Percentiles rank a stretch among this genome's conserved stretches.
Conservation (phyloP, 164 flowering plant species). For the Annona squamosa region DNA sequence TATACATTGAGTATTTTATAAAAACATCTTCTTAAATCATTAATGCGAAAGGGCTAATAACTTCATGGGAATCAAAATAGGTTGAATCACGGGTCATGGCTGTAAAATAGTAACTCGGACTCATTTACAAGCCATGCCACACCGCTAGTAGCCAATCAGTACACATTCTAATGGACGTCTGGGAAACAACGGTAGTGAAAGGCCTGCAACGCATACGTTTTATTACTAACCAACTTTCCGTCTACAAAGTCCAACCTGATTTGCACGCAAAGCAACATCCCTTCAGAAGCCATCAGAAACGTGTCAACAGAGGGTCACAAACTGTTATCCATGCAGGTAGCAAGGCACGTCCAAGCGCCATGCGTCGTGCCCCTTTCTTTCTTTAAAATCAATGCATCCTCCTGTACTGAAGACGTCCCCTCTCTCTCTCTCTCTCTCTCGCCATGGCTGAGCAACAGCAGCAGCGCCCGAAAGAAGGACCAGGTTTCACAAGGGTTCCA, state of each 20-base stretch:
- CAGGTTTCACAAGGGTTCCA: constrained; percentile 13
- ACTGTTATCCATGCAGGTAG: constrained; percentile 7
- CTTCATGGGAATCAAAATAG: too few relatives aligned
- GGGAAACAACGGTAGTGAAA: too few relatives aligned
- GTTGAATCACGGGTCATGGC: too few relatives aligned
- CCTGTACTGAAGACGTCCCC: not conserved
- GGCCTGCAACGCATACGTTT: too few relatives aligned
- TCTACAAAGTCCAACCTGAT: not conserved
- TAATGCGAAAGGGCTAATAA: too few relatives aligned
- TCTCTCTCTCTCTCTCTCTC: not conserved
- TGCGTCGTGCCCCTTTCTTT: not conserved
- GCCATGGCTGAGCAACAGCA: not conserved
- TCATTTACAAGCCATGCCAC: too few relatives aligned
- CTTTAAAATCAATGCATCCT: not conserved
- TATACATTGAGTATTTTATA: too few relatives aligned
- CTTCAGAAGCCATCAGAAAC: not conserved
- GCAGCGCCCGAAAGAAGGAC: constrained; percentile 3
- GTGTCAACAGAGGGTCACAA: not conserved
- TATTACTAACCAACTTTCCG: too few relatives aligned
- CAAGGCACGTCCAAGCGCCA: not conserved
- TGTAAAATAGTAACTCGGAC: too few relatives aligned
- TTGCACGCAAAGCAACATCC: not conserved
- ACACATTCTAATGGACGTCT: too few relatives aligned
- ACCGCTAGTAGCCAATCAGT: too few relatives aligned
- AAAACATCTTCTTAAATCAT: too few relatives aligned